A percentile compares a stretch with the other conserved stretches of the same genome.
These are phyloP conservation scores for Paecilomyces variotii DNA, from an alignment of 2,329 filamentous ascomycete genomes.

Conservation along the genomic window DNA sequence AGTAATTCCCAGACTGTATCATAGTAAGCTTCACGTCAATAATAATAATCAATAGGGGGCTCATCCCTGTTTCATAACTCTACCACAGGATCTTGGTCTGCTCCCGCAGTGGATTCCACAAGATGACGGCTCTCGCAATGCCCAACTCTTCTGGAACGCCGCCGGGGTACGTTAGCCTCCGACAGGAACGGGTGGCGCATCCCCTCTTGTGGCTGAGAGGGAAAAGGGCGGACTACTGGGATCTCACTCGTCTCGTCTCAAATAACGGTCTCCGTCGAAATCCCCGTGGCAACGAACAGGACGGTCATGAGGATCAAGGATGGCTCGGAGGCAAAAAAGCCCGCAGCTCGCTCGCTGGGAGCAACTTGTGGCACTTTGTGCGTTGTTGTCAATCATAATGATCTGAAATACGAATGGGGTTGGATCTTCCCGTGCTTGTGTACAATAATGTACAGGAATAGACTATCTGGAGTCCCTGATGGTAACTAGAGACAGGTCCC, in stretches of 20 bases:
- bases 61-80: background rate
- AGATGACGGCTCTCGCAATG: background rate
- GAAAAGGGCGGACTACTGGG: background rate
- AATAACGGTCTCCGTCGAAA: background rate
- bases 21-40: no score
- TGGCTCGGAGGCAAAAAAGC: background rate
- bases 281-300: background rate
- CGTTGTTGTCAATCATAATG: background rate
- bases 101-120: background rate
- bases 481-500: no score
- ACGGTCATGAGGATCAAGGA: background rate
- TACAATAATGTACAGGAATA: background rate
- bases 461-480: no score
- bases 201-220: background rate
- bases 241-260: background rate
- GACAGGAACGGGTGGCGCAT: background rate
- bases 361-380: background rate
- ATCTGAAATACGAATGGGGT: background rate
- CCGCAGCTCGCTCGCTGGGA: background rate
- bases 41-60: background rate
- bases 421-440: background rate
- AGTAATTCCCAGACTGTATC: no score
- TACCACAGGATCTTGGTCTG: background rate
- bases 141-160: background rate
- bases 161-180: background rate